Evolutionary conservation across 306 rosid species (phyloP).

Genomic region (Trichosanthes cucumerina): DNA sequence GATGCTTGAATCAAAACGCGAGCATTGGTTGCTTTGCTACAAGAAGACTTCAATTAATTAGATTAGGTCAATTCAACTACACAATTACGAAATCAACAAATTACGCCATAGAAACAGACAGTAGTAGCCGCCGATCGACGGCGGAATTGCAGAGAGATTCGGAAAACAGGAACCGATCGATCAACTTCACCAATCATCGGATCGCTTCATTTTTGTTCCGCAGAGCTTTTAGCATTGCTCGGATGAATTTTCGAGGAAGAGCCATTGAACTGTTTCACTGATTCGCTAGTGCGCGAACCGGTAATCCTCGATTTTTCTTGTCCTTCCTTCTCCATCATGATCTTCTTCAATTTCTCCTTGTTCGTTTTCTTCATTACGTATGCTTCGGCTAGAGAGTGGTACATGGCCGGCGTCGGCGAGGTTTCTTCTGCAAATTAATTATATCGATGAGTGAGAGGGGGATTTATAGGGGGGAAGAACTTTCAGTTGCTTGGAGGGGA

Average conservation of each 20-base stretch:
- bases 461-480: background rate
- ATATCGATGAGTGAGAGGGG: background rate
- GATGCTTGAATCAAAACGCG: background rate
- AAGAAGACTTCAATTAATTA: too few species aligned
- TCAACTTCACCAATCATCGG: background rate
- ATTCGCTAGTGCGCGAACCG: background rate
- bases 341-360: constrained; percentile 5
- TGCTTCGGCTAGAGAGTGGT: background rate
- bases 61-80: background rate
- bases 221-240: background rate
- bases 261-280: background rate
- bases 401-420: background rate
- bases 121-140: too few species aligned
- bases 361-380: constrained; percentile 7
- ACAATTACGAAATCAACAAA: background rate
- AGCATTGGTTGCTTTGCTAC: background rate
- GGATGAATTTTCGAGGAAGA: constrained; percentile 9
- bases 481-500: background rate
- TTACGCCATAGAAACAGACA: background rate
- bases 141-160: background rate
- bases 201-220: background rate
- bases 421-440: background rate
- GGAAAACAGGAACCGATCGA: background rate
- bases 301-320: background rate
- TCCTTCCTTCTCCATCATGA: background rate